phyloP scores from a whole-genome alignment of 1,139 yeast genomes.

The Kodamaea sp. region DNA sequence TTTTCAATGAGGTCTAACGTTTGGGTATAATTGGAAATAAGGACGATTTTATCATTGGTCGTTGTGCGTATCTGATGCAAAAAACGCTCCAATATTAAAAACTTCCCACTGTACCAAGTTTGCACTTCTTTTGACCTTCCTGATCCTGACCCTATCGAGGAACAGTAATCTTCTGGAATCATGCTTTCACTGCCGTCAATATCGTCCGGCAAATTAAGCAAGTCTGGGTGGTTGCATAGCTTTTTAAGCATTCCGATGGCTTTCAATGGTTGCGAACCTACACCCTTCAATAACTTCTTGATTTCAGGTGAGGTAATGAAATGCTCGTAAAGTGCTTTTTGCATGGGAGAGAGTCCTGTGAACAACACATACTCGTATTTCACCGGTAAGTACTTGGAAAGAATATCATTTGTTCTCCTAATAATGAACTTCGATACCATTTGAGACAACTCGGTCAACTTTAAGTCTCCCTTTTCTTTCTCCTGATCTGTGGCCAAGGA shows the following conservation, averaged over 20 bases:
- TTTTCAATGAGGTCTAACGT: conserved; percentile 88
- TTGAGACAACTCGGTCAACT: conserved; percentile 67
- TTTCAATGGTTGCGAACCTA: conserved; percentile 80
- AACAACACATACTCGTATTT: conserved; percentile 96
- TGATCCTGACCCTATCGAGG: conserved; percentile 28
- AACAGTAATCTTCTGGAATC: conserved; percentile 74
- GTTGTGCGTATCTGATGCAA: conserved; percentile 71
- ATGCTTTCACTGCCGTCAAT: conserved; percentile 64
- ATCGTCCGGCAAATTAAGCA: conserved; percentile 74
- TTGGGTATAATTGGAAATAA: conserved; percentile 92
- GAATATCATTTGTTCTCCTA: conserved; percentile 91
- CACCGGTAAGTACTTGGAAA: conserved; percentile 90
- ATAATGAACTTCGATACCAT: conserved; percentile 89
- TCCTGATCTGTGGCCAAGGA: conserved; percentile 87
- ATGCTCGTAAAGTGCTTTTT: conserved; percentile 65
- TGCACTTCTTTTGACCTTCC: conserved; percentile 56
- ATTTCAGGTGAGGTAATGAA: conserved; percentile 84
- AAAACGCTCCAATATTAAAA: conserved; percentile 69
- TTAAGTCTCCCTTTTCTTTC: conserved; percentile 67
- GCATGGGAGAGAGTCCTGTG: conserved; percentile 81
- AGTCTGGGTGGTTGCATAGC: conserved; percentile 90
- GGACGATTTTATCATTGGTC: conserved; percentile 90
- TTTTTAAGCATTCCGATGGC: conserved; percentile 90
- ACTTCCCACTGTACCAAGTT: conserved; percentile 65
- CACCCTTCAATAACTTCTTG: conserved; percentile 65